Conservation (phyloP, 768 basidiomycete genomes). For the Cytidiella melzeri region DNA sequence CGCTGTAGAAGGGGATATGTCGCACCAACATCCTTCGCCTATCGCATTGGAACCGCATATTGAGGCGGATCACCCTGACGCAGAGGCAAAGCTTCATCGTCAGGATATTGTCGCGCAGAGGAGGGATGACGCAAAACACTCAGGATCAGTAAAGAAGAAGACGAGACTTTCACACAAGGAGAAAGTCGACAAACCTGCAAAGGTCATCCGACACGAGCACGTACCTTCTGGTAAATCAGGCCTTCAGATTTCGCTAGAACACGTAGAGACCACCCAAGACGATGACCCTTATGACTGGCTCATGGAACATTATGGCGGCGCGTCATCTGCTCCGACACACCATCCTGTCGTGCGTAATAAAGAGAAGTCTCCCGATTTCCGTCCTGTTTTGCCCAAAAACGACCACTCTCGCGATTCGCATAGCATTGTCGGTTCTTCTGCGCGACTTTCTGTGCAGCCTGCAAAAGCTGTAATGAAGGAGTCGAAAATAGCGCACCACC, state of each 20-base stretch:
- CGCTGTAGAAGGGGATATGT: too few species aligned
- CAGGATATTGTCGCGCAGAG: not conserved
- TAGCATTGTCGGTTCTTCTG: not conserved
- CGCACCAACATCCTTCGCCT: too few species aligned
- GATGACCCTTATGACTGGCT: slow-evolving; percentile 60
- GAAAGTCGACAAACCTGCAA: not conserved
- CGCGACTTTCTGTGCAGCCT: not conserved
- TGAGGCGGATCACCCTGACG: too few species aligned
- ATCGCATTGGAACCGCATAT: too few species aligned
- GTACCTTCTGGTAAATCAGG: not conserved
- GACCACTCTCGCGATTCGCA: too few species aligned
- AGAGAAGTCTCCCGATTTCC: not conserved
- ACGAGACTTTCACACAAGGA: not conserved
- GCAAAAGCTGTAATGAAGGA: not conserved
- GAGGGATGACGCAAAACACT: not conserved
- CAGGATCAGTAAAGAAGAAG: not conserved
- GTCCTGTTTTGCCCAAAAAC: not conserved
- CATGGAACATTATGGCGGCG: slow-evolving; percentile 41
- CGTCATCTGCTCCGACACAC: not conserved
- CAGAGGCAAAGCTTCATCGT: too few species aligned
- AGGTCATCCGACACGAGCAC: not conserved
- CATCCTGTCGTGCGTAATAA: not conserved
- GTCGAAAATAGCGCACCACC: slow-evolving; percentile 2
- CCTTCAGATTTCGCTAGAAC: not conserved
- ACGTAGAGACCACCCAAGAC: slow-evolving; percentile 22